These are phyloP conservation scores for Cenchrus purpureus DNA, from an alignment of 176 grass and related monocot species.

Conservation along the genomic window DNA sequence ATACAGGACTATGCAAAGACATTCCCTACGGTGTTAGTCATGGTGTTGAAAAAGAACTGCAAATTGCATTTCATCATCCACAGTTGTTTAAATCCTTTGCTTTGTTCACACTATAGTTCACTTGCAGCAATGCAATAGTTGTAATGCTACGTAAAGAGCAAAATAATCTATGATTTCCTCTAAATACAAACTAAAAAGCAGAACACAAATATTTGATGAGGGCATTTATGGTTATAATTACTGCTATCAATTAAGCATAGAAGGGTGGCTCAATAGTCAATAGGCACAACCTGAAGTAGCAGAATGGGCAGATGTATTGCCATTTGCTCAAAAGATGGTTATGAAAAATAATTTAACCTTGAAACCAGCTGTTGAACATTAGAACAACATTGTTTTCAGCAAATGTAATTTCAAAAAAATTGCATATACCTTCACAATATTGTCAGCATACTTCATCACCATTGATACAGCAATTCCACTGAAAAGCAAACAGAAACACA, in stretches of 20 bases:
- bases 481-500: slow-evolving; percentile 42
- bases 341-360: slow-evolving; percentile 5
- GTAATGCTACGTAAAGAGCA: background rate
- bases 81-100: too few species aligned
- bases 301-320: background rate
- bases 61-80: background rate
- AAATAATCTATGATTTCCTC: background rate
- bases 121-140: background rate
- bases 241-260: background rate
- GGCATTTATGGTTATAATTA: background rate
- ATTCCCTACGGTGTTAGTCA: background rate
- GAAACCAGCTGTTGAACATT: background rate
- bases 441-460: slow-evolving; percentile 90
- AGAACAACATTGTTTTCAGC: background rate
- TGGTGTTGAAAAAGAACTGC: background rate
- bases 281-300: background rate
- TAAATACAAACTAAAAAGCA: background rate
- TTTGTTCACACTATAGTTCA: too few species aligned
- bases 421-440: slow-evolving; percentile 72
- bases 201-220: background rate
- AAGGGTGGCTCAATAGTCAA: background rate
- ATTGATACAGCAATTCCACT: slow-evolving; percentile 90
- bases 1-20: background rate
- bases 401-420: slow-evolving; percentile 3
- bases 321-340: background rate